Conservation (phyloP, 176 grass and related monocot genomes). For the Zizania latifolia region DNA sequence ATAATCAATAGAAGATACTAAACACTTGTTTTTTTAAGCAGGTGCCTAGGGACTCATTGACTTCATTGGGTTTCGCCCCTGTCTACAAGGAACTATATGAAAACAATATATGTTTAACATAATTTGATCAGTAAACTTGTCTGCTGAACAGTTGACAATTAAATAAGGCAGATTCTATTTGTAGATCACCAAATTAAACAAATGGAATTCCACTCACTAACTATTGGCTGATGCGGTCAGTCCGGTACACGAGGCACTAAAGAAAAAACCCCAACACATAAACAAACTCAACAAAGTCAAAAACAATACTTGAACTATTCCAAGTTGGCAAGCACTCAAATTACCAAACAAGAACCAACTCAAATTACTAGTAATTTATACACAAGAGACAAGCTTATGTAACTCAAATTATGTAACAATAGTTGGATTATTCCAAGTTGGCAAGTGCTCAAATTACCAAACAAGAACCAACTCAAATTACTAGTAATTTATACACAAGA, state of each 20-base stretch:
- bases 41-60: too few relatives aligned
- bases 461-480: slow-evolving; percentile 10
- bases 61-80: too few relatives aligned
- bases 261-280: not conserved
- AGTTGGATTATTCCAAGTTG: not conserved
- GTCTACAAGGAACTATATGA: not conserved
- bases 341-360: not conserved
- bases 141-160: not conserved
- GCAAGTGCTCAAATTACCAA: not conserved
- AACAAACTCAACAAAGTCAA: slow-evolving; percentile 31
- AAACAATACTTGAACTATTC: not conserved
- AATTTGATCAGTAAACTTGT: not conserved
- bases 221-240: not conserved
- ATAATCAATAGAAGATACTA: too few relatives aligned
- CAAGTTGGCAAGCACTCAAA: slow-evolving; percentile 2
- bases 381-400: too few relatives aligned
- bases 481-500: not conserved
- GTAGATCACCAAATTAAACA: not conserved
- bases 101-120: not conserved
- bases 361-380: slow-evolving; percentile 8
- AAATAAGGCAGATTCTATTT: not conserved
- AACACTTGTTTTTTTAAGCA: too few relatives aligned
- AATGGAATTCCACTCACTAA: not conserved
- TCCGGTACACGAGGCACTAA: not conserved
- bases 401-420: not conserved